A percentile compares a stretch with the other conserved stretches of the same genome.
These are phyloP conservation scores for Pythium phragmiticola DNA, from an alignment of 352 stramenopile genomes.

Conservation along the genomic window DNA sequence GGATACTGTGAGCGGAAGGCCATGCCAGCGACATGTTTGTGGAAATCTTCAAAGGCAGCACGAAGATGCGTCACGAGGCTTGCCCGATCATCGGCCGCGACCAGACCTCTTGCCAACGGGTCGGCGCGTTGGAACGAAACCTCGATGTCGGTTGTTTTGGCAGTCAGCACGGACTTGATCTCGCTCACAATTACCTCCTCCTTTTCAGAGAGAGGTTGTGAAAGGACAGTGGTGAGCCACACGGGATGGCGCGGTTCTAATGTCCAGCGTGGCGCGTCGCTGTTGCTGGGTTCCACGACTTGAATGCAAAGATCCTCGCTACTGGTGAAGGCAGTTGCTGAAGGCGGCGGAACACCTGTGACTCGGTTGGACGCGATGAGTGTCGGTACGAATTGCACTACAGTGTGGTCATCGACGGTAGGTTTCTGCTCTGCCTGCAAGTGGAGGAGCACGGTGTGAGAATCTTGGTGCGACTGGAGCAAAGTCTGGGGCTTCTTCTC, in stretches of 20 bases:
- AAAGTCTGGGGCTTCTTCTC: not conserved
- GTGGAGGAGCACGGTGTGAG: slow-evolving; percentile 5
- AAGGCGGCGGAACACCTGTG: not conserved
- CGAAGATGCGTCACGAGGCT: slow-evolving; percentile 10
- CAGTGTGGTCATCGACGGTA: slow-evolving; percentile 10
- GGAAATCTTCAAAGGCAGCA: slow-evolving; percentile 22
- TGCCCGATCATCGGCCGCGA: slow-evolving; percentile 6
- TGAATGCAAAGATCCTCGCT: not conserved
- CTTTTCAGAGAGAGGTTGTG: slow-evolving; percentile 13
- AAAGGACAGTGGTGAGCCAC: slow-evolving; percentile 18
- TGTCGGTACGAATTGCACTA: not conserved
- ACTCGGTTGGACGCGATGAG: slow-evolving; percentile 4
- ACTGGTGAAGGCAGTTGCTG: not conserved
- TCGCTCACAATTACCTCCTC: slow-evolving; percentile 14
- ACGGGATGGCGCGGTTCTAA: slow-evolving; percentile 7
- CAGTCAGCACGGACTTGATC: slow-evolving; percentile 3
- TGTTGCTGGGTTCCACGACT: not conserved
- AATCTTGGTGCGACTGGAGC: not conserved
- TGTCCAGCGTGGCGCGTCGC: slow-evolving; percentile 1
- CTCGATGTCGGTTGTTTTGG: slow-evolving; percentile 12
- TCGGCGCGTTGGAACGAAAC: slow-evolving; percentile 18
- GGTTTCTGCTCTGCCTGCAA: slow-evolving; percentile 4
- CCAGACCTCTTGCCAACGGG: slow-evolving; percentile 11
- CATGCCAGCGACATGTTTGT: slow-evolving; percentile 19
- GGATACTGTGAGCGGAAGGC: slow-evolving; percentile 24